Evolutionary conservation across 139 green algal species (phyloP), one percentile per base, ranked within the genome.

Genomic region (Chlamydomonas schloesseri): DNA sequence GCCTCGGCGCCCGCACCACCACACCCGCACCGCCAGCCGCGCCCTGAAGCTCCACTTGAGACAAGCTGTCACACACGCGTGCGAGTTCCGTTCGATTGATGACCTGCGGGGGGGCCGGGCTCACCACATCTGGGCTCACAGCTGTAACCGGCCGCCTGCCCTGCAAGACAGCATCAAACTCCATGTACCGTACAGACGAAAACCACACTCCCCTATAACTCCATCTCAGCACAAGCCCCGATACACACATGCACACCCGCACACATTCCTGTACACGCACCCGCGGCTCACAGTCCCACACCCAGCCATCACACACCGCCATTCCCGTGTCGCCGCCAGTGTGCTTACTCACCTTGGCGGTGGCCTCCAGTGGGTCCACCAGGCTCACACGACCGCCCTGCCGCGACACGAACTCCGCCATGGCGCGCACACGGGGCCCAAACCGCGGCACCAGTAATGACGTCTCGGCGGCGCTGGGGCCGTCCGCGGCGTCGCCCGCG

Each of bases 271-370:
- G 1, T 18, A 50, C 29, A 34, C 15, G n/a, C n/a, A n/a, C n/a
- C n/a, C n/a, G n/a, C n/a, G n/a, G n/a, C n/a, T n/a, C n/a, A n/a
- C n/a, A n/a, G n/a, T n/a, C n/a, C n/a, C n/a, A n/a, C n/a, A n/a
- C n/a, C n/a, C n/a, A n/a, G n/a, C n/a, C n/a, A n/a, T n/a, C n/a
- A n/a, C n/a, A n/a, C n/a, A n/a, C n/a, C n/a, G n/a, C n/a, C n/a
- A n/a, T n/a, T n/a, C n/a, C n/a, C n/a, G n/a, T n/a, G n/a, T n/a
- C n/a, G n/a, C n/a, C n/a, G n/a, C n/a, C n/a, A n/a, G n/a, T n/a
- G n/a, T n/a, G n/a, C n/a, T n/a, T n/a, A n/a, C n/a, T n/a, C 50
- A 93, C 89, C 83, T 90, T 91, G 28, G 73, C 84, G 0, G 90
- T 89, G 21, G 76, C 57, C 24, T 90, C 81, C 58, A 93, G 88